These are phyloP conservation scores for Debaryomyces tyrocola DNA, from an alignment of 805 yeast species.

Conservation along the genomic window DNA sequence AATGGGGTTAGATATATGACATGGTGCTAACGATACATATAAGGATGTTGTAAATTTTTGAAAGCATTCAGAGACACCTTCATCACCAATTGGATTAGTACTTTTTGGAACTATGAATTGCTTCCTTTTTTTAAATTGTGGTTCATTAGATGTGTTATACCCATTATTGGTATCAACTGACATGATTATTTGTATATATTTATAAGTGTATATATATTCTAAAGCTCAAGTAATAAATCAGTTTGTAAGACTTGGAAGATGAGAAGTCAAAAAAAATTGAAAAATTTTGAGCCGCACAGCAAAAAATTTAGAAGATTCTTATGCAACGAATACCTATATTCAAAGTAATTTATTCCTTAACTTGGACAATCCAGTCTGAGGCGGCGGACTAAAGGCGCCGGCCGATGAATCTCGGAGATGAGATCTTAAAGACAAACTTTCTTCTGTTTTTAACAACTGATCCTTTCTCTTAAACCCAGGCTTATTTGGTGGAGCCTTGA, in stretches of 20 bases:
- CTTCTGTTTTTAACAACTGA: conserved; percentile 38
- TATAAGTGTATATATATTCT: neutral
- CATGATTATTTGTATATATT: neutral
- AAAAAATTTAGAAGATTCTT: neutral
- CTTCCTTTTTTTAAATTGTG: conserved; percentile 14
- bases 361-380: conserved; percentile 16
- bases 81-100: conserved; percentile 36
- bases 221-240: too few species aligned
- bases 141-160: neutral
- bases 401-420: neutral
- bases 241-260: conserved; percentile 1
- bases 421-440: conserved; percentile 31
- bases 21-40: conserved; percentile 88
- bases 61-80: conserved; percentile 69
- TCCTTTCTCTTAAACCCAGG: conserved; percentile 33
- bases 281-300: conserved; percentile 5
- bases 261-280: conserved; percentile 8
- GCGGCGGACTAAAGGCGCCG: conserved; percentile 1
- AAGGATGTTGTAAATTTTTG: conserved; percentile 57
- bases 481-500: conserved; percentile 19
- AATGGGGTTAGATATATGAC: conserved; percentile 63
- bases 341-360: conserved; percentile 18
- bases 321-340: neutral
- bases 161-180: neutral
- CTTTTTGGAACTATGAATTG: conserved; percentile 21